Conservation (phyloP, 1,139 yeast species). For the Candida gigantensis region DNA sequence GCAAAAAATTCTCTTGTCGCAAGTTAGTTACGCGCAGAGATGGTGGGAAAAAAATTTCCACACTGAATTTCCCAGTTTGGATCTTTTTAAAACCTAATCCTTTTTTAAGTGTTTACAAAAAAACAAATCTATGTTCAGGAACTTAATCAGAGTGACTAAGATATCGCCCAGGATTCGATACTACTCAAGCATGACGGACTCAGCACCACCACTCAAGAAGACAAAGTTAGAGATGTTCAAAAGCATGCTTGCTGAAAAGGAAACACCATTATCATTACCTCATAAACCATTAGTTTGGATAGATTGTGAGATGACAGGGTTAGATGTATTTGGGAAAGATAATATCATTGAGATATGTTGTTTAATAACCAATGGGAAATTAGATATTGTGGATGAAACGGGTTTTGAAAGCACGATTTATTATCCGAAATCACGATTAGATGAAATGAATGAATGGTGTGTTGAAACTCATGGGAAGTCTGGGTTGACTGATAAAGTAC, state of each 20-base stretch:
- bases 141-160: too few relatives aligned
- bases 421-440: slow-evolving; percentile 63
- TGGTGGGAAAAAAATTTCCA: too few relatives aligned
- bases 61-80: too few relatives aligned
- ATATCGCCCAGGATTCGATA: not conserved
- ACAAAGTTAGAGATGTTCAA: not conserved
- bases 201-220: not conserved
- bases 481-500: slow-evolving; percentile 75
- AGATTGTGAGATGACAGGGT: slow-evolving; percentile 89
- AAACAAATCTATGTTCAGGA: too few relatives aligned
- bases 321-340: slow-evolving; percentile 65
- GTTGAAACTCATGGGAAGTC: slow-evolving; percentile 71
- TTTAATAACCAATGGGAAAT: slow-evolving; percentile 78
- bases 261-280: too few relatives aligned
- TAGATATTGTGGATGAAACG: slow-evolving; percentile 62
- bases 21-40: too few relatives aligned
- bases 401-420: slow-evolving; percentile 86
- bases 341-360: slow-evolving; percentile 91
- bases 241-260: too few relatives aligned
- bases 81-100: too few relatives aligned
- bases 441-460: slow-evolving; percentile 86
- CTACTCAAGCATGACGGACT: not conserved
- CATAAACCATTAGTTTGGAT: slow-evolving; percentile 71
- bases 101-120: too few relatives aligned
- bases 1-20: too few relatives aligned